Base-by-base conservation (phyloP, 306 rosid species). In the Malus asiatica region DNA sequence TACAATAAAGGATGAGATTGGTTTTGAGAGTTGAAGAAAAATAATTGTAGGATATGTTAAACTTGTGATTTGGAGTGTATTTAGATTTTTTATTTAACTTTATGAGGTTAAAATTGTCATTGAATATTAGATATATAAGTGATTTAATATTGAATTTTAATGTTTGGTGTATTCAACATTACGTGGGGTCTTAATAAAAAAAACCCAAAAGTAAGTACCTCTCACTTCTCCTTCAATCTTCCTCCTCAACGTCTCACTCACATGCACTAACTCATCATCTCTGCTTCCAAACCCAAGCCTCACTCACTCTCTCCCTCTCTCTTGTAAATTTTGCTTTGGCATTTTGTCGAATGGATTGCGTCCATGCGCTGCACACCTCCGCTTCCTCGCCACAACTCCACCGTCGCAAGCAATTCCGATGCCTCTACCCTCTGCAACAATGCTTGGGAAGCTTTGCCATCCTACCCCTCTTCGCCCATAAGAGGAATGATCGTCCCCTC, bases 331-430 rank as follows among this genome's bases (percentile, higher is more conserved):
- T 4, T 3, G 10, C 25, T 20, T 35, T 19, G 46, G 70, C 27
- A 19, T 65, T 65, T 65, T 25, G 14, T 65, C 10, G 16, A 73
- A 83, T 83, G 87, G 86, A 83, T 66, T 84, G 87, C 72, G 72
- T 84, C 60, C 87, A 77, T 32, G 66, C 46, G n/a, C 71, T 84
- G 61, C 87, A 76, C 35, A 68, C 78, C 78, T 79, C 84, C 19
- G 59, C 82, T 27, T 76, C 81, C 11, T 13, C 53, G 20, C 55
- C 55, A 33, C 75, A 68, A 53, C 72, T 74, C 84, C 77, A 35
- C 57, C 51, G 68, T 2, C 79, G 23, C 55, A 81, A 72, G 73
- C 78, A 62, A 63, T 74, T 77, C 71, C 8, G 78, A 71, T 79
- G 79, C 80, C 65, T 27, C n/a, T 74, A 62, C 18, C 77, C 11